A percentile compares a stretch with the other conserved stretches of the same genome.
Evolutionary conservation across 2,329 filamentous ascomycete species (phyloP).

Genomic region (Saccharata proteae): DNA sequence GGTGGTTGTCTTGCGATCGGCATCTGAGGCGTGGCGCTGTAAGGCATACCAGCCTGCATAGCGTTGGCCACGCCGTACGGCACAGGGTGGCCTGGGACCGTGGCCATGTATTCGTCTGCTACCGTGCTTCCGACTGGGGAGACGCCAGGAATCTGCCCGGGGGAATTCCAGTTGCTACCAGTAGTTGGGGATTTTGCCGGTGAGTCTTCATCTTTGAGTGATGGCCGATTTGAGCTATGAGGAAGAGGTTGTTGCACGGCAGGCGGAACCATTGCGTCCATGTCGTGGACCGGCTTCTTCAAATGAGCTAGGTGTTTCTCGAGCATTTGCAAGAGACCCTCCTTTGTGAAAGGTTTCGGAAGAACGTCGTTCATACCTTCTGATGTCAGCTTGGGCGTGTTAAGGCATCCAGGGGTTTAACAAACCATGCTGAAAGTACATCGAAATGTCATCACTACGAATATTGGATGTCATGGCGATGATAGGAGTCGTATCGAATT

Average conservation of each 20-base stretch:
- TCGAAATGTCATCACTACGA: conserved; percentile 86
- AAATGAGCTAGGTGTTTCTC: conserved; percentile 81
- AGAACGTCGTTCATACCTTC: conserved; percentile 94
- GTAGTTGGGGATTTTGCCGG: conserved; percentile 49
- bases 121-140: conserved; percentile 40
- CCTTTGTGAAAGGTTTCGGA: conserved; percentile 88
- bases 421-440: conserved; percentile 94
- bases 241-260: conserved; percentile 24
- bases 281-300: conserved; percentile 46
- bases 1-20: conserved; percentile 21
- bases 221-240: conserved; percentile 36
- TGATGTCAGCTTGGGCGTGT: no score
- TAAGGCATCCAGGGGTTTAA: conserved; percentile 1
- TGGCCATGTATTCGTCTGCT: conserved; percentile 34
- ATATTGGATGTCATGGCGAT: conserved; percentile 99
- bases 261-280: conserved; percentile 38
- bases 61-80: conserved; percentile 18
- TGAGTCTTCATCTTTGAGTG: conserved; percentile 51
- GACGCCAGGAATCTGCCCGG: conserved; percentile 45
- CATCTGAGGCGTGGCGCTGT: conserved; percentile 26
- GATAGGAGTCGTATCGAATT: conserved; percentile 76
- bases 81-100: conserved; percentile 29
- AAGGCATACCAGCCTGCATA: conserved; percentile 25
- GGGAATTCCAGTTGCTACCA: conserved; percentile 52
- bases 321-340: conserved; percentile 66